phyloP scores from a whole-genome alignment of 306 rosid species.

The Purshia tridentata region DNA sequence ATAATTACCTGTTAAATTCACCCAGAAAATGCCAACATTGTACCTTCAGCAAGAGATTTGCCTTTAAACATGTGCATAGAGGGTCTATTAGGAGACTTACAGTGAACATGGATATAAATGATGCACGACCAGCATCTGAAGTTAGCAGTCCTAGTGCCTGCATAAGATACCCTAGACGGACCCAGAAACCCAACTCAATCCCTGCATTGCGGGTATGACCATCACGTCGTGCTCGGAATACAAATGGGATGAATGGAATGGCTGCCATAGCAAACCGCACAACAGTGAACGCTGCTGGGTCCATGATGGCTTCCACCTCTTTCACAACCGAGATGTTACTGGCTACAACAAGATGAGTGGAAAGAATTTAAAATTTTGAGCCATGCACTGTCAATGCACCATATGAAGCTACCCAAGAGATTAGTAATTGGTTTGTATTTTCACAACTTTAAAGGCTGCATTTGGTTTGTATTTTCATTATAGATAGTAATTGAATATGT shows the following conservation, averaged over 20 bases:
- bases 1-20: constrained; percentile 57
- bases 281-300: constrained; percentile 69
- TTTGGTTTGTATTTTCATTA: not conserved
- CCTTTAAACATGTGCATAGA: not conserved
- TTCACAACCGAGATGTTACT: constrained; percentile 71
- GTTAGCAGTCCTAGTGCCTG: constrained; percentile 77
- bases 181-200: constrained; percentile 81
- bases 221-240: constrained; percentile 45
- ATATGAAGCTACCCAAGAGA: not conserved
- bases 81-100: constrained; percentile 34
- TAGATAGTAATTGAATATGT: not conserved
- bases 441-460: not conserved
- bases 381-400: not conserved
- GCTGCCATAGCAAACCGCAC: constrained; percentile 66
- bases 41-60: constrained; percentile 29
- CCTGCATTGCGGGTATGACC: constrained; percentile 57
- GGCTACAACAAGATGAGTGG: constrained; percentile 41
- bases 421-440: too few relatives aligned
- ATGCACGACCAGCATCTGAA: constrained; percentile 79
- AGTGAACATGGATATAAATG: constrained; percentile 65
- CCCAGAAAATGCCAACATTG: constrained; percentile 18
- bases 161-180: constrained; percentile 71
- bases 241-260: constrained; percentile 67
- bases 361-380: constrained; percentile 2
- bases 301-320: constrained; percentile 65